These are phyloP conservation scores for Solanum hybrid DNA, from an alignment of 305 asterid genomes.

Conservation along the genomic window DNA sequence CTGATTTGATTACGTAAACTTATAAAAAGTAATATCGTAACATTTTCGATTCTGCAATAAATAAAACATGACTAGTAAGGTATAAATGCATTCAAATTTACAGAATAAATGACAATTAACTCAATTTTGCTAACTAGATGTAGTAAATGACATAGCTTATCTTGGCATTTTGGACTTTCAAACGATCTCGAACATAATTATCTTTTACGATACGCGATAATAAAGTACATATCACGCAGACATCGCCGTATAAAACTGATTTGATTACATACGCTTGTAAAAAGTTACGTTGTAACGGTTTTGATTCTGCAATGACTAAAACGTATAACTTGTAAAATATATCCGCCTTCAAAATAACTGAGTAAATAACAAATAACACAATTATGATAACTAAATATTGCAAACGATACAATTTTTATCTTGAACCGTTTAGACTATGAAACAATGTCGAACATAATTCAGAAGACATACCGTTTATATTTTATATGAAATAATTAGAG, in stretches of 20 bases:
- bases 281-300: accelerated
- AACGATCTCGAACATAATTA: not conserved
- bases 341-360: not conserved
- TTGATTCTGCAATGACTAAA: not conserved
- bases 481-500: not conserved
- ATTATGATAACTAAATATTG: not conserved
- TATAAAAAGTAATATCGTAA: no score
- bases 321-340: not conserved
- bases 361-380: not conserved
- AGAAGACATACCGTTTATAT: no score
- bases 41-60: not conserved
- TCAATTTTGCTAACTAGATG: not conserved
- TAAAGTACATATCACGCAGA: not conserved
- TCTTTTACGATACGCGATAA: not conserved
- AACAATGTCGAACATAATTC: not conserved
- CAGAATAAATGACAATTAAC: not conserved
- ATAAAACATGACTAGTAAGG: not conserved
- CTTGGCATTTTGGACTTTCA: not conserved
- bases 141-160: not conserved
- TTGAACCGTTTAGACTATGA: no score
- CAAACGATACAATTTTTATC: not conserved
- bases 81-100: not conserved
- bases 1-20: not conserved
- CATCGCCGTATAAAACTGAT: not conserved
- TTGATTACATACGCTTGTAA: not conserved